Base-by-base conservation (phyloP, 371 early-diverging fungal species). In the Funneliformis caledonium region DNA sequence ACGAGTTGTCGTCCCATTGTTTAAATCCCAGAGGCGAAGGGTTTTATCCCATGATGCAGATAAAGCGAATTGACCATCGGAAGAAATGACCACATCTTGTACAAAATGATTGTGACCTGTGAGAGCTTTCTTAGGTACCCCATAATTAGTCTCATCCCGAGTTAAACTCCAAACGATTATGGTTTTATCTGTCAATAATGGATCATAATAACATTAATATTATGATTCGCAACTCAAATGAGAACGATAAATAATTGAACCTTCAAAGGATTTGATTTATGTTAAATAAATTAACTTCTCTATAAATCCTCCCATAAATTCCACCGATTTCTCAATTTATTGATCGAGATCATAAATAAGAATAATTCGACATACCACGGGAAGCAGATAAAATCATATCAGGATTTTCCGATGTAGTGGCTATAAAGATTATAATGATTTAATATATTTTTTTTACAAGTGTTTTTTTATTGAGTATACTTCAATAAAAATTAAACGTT, bases 41-140 rank as follows among this genome's bases (percentile, higher is more conserved):
- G 98, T 97, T 93, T 97, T 96, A 90, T 98, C 98, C 98, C 98
- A 98, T 68, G 98, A 97, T 83, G 97, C 97, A 67, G 98, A 96
- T 83, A 98, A 90, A 81, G 96, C 98, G 87, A 95, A 98, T 90
- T 96, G 96, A 86, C 98, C 99, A 86, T 99, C 98, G 76, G 96
- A 96, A 83, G 97, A 97, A 91, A 99, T 93, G 85, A 93, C 97
- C 85, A 99, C 91, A 88, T 99, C 99, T 87, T 95, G 92, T 82
- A 99, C 94, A 85, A 98, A 97, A 95, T 96, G 96, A 93, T 97
- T 97, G 94, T 99, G 99, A 86, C 99, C 96, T 62, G 90, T 88
- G 78, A 98, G 93, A 83, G 96, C 89, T 86, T 93, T 93, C 85
- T 93, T 93, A 86, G 98, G 94, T 81, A 93, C 87, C 88, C 97